Evolutionary conservation across 768 basidiomycete species (phyloP).

Genomic region (Rhodotorula graminis): DNA sequence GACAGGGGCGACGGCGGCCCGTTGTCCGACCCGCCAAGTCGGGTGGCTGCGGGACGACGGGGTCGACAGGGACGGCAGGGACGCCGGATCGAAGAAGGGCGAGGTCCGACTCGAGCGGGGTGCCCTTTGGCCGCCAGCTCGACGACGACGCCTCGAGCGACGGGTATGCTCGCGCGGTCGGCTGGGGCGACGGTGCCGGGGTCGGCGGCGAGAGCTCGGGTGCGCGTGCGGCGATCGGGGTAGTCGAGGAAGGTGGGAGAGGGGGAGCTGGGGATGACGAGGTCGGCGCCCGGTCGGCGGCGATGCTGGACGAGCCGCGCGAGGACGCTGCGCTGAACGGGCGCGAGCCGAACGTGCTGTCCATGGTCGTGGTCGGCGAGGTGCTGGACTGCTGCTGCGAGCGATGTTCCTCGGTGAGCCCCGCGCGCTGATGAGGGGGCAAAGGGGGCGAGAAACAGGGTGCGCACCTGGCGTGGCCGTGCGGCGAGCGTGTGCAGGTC

Average conservation of each 20-base stretch:
- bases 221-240: not conserved
- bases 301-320: too few species aligned
- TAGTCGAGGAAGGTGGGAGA: too few species aligned
- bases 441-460: too few species aligned
- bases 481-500: too few species aligned
- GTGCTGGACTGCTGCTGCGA: too few species aligned
- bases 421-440: too few species aligned
- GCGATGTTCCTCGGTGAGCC: too few species aligned
- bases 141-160: not conserved
- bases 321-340: not conserved
- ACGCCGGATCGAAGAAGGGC: slow-evolving; percentile 10
- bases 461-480: too few species aligned
- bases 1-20: not conserved
- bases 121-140: not conserved
- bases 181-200: slow-evolving; percentile 18
- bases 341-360: too few species aligned
- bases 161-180: not conserved
- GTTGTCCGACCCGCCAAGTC: not conserved
- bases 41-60: not conserved
- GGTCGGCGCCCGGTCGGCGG: not conserved
- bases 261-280: not conserved
- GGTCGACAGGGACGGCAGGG: not conserved
- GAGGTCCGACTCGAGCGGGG: not conserved
- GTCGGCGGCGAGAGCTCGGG: slow-evolving; percentile 21
- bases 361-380: too few species aligned